These are phyloP conservation scores for Aspergillus costaricaensis DNA, from an alignment of 2,329 filamentous ascomycete genomes.

Conservation along the genomic window DNA sequence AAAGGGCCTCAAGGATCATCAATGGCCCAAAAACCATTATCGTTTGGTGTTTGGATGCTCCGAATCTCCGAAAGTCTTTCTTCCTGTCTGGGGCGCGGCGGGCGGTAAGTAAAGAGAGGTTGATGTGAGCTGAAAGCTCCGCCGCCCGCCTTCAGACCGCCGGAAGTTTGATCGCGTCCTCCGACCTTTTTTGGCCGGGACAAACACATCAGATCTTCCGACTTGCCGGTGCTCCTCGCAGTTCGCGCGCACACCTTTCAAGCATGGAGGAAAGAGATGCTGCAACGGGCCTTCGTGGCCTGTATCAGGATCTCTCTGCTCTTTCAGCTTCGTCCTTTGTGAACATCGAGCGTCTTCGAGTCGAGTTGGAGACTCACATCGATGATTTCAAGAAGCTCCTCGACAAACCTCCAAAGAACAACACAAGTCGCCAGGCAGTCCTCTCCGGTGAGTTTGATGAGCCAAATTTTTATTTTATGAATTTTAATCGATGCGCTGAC, in stretches of 20 bases:
- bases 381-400: constrained; percentile 70
- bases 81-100: not conserved
- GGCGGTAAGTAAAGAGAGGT: not conserved
- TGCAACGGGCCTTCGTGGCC: constrained; percentile 75
- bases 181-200: constrained; percentile 37
- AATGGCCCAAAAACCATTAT: not conserved
- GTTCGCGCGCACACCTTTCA: constrained; percentile 22
- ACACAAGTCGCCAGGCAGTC: constrained; percentile 71
- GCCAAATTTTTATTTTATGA: no score
- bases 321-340: constrained; percentile 71
- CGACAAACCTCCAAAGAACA: constrained; percentile 72
- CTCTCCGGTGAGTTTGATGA: constrained; percentile 59
- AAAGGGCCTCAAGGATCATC: not conserved
- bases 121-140: constrained; percentile 15
- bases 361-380: constrained; percentile 66
- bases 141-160: constrained; percentile 26
- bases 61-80: not conserved
- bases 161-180: constrained; percentile 41
- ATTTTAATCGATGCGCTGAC: constrained; percentile 19
- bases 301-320: constrained; percentile 81
- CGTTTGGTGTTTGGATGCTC: not conserved
- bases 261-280: constrained; percentile 72
- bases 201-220: constrained; percentile 29
- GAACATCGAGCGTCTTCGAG: constrained; percentile 68
- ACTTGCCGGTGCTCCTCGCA: constrained; percentile 30